Evolutionary conservation across 805 yeast genomes (phyloP).

Genomic region (Scheffersomyces spartinae): DNA sequence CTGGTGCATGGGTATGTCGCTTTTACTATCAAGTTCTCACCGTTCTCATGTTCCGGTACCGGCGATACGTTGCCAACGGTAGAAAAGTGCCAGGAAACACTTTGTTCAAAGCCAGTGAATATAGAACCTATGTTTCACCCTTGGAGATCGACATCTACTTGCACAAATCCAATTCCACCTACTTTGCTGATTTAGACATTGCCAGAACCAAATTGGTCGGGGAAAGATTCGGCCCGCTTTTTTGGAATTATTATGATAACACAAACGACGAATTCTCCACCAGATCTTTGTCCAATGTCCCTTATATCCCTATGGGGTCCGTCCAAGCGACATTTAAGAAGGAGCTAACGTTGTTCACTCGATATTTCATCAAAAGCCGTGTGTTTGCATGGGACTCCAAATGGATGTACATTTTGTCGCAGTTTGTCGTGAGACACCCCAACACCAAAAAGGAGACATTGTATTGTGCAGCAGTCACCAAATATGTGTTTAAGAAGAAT

Average conservation of each 20-base stretch:
- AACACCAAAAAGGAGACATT: conserved; percentile 14
- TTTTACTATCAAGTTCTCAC: conserved; percentile 40
- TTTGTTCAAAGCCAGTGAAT: conserved; percentile 32
- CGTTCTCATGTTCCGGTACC: conserved; percentile 25
- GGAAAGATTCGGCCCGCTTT: conserved; percentile 44
- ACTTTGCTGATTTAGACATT: conserved; percentile 71
- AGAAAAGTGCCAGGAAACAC: conserved; percentile 5
- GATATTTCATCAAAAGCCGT: conserved; percentile 42
- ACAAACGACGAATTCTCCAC: conserved; percentile 20
- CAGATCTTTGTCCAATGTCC: conserved; percentile 21
- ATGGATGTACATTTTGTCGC: conserved; percentile 67
- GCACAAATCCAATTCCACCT: conserved; percentile 83
- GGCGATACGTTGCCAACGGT: conserved; percentile 7
- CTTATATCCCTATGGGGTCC: conserved; percentile 70
- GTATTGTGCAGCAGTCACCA: conserved; percentile 57
- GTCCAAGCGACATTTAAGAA: conserved; percentile 55
- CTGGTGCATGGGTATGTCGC: conserved; percentile 53
- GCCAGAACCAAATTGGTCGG: conserved; percentile 58
- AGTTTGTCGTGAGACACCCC: conserved; percentile 36
- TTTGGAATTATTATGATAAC: conserved; percentile 32
- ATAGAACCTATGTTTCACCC: conserved; percentile 51
- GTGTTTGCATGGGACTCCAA: conserved; percentile 79
- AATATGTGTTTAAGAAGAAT: conserved; percentile 64
- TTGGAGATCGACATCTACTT: conserved; percentile 78
- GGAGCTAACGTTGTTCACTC: conserved; percentile 61